phyloP scores from a whole-genome alignment of 352 stramenopile genomes.

The Globisporangium iwayamae region DNA sequence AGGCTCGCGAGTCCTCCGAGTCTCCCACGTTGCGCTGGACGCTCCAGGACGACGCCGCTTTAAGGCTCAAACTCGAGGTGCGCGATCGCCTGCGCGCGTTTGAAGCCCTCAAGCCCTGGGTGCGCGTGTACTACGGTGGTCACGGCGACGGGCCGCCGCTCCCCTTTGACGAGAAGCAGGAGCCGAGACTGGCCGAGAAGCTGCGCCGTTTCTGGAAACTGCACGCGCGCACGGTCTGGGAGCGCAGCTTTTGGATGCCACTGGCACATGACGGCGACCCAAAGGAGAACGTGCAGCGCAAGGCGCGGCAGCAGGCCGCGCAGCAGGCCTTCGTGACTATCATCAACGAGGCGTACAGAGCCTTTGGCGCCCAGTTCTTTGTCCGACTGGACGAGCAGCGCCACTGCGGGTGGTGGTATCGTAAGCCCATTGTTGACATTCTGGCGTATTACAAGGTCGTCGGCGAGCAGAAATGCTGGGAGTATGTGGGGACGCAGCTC shows the following conservation, averaged over 20 bases:
- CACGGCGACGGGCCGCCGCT: constrained; percentile 14
- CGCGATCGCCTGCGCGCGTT: constrained; percentile 13
- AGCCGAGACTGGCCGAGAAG: constrained; percentile 21
- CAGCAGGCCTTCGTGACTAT: constrained; percentile 33
- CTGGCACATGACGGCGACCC: constrained; percentile 10
- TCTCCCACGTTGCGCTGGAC: background rate
- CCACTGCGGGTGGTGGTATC: constrained; percentile 60
- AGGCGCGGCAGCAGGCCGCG: constrained; percentile 31
- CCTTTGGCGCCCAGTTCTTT: constrained; percentile 40
- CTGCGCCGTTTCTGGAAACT: constrained; percentile 36
- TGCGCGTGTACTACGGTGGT: constrained; percentile 19
- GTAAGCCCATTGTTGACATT: constrained; percentile 31
- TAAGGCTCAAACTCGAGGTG: constrained; percentile 1
- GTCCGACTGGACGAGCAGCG: constrained; percentile 33
- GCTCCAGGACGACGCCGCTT: background rate
- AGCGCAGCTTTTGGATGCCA: constrained; percentile 51
- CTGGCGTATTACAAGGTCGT: constrained; percentile 24
- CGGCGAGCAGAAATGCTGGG: constrained; percentile 26
- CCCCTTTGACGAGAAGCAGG: constrained; percentile 31
- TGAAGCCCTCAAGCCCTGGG: constrained; percentile 36
- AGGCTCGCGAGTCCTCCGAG: background rate
- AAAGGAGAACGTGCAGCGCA: constrained; percentile 21
- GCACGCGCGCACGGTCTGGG: constrained; percentile 39
- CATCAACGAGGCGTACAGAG: constrained; percentile 24
- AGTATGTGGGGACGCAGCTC: constrained; percentile 33